phyloP scores from a whole-genome alignment of 768 basidiomycete species.

The Hygrocybe punicea region DNA sequence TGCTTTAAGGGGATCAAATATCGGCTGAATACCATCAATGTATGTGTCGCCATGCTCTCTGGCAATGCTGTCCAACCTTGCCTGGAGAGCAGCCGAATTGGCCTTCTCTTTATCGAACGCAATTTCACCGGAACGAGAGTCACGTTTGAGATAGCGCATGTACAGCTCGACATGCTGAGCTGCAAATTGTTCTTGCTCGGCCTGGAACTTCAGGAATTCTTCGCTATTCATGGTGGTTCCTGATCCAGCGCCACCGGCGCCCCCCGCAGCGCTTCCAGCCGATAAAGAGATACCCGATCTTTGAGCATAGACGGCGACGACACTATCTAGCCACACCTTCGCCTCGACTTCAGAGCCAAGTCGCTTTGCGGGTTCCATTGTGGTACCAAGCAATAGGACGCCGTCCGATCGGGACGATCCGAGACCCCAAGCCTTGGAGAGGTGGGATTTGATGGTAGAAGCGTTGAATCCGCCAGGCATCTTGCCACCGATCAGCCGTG shows the following conservation, averaged over 20 bases:
- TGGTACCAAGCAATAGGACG: slow-evolving; percentile 85
- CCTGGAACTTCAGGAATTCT: slow-evolving; percentile 95
- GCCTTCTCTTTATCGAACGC: slow-evolving; percentile 85
- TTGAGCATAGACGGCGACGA: slow-evolving; percentile 82
- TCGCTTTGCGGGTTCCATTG: slow-evolving; percentile 92
- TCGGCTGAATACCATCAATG: slow-evolving; percentile 90
- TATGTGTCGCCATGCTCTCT: slow-evolving; percentile 93
- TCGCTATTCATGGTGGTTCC: slow-evolving; percentile 95
- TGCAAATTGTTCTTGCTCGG: slow-evolving; percentile 88
- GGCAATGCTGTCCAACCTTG: slow-evolving; percentile 81
- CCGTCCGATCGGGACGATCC: slow-evolving; percentile 86
- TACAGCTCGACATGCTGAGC: slow-evolving; percentile 92
- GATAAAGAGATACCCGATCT: slow-evolving; percentile 84
- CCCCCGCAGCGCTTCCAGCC: slow-evolving; percentile 59
- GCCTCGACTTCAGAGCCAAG: slow-evolving; percentile 87
- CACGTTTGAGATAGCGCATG: slow-evolving; percentile 93
- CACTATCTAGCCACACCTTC: slow-evolving; percentile 86
- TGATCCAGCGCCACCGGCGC: slow-evolving; percentile 59
- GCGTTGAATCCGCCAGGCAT: slow-evolving; percentile 99
- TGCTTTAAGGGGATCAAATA: slow-evolving; percentile 93
- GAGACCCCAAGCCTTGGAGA: slow-evolving; percentile 94
- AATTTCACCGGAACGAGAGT: slow-evolving; percentile 89
- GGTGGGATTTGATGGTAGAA: slow-evolving; percentile 82
- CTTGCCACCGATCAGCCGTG: slow-evolving; percentile 83
- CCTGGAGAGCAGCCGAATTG: slow-evolving; percentile 66